Base-by-base conservation (phyloP, 2,329 filamentous ascomycete species). In the Coniochaeta prunicola region DNA sequence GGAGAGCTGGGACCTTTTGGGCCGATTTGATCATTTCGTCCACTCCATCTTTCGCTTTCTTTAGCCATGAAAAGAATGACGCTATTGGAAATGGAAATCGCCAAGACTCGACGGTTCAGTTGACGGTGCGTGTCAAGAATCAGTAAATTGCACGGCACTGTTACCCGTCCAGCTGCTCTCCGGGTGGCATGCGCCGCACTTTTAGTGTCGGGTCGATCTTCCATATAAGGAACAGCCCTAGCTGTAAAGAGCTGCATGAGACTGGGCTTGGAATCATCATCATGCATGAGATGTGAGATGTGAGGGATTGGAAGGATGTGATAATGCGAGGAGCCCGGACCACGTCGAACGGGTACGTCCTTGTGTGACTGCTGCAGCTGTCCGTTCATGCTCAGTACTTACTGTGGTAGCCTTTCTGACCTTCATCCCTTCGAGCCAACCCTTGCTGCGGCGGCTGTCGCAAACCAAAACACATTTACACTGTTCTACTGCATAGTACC, bases 201-300 rank as follows among this genome's bases (percentile, higher is more conserved):
- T 45, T 34, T 55, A 55, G 53, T 34, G 3, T 13, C 53, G 53
- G 53, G 53, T 55, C 53, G 53, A 55, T 55, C 53, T 55, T 21
- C 53, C 53, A 34, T 36, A 28, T 55, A n/a, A 33, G 53, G 53
- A 33, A 33, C 30, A 34, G 28, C 8, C 53, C 48, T 24, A 53
- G 30, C 17, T 33, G 30, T 31, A 55, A 55, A 12, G 19, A 34
- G 28, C 26, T 55, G 33, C 53, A 50, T 13, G 45, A 28, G 45
- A 3, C 31, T 6, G 12, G 6, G 12, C 6, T 6, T 6, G 40
- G 12, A 30, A 28, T 13, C 45, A 50, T 50, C 45, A 50, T 50
- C 45, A 50, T 50, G 45, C 45, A 50, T 50, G 45, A 38, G 19
- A 24, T 21, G 40, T 24, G 45, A 28, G n/a, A n/a, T n/a, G n/a